Percentiles rank a stretch among this genome's conserved stretches.
These are phyloP conservation scores for Hemisphaericaspora subhashii DNA, from an alignment of 1,139 yeast species.

Conservation along the genomic window DNA sequence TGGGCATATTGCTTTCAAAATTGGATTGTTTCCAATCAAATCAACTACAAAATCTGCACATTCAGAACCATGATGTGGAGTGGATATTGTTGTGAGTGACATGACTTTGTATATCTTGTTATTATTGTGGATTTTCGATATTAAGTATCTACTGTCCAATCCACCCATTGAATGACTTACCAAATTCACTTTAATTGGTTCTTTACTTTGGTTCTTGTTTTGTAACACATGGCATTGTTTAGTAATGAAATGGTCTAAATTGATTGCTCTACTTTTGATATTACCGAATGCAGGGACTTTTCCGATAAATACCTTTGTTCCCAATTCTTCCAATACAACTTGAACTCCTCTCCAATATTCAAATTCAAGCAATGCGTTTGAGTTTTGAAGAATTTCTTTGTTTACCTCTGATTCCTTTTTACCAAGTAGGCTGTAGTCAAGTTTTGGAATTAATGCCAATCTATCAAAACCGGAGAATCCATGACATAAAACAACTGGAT, in stretches of 20 bases:
- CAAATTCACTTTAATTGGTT: slow-evolving; percentile 58
- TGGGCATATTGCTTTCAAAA: slow-evolving; percentile 33
- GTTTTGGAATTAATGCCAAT: slow-evolving; percentile 47
- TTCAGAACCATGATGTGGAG: slow-evolving; percentile 88
- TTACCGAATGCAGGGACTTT: slow-evolving; percentile 83
- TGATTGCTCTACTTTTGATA: slow-evolving; percentile 67
- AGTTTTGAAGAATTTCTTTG: slow-evolving; percentile 13
- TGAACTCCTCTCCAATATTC: slow-evolving; percentile 85
- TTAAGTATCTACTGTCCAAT: slow-evolving; percentile 74
- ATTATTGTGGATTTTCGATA: slow-evolving; percentile 33
- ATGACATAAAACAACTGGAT: slow-evolving; percentile 80
- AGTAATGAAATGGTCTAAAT: slow-evolving; percentile 54
- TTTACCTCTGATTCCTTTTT: neutral
- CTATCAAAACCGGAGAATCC: slow-evolving; percentile 82
- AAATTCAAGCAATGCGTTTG: slow-evolving; percentile 39
- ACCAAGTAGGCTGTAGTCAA: neutral
- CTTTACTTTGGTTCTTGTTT: slow-evolving; percentile 20
- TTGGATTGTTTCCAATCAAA: slow-evolving; percentile 15
- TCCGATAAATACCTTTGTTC: slow-evolving; percentile 70
- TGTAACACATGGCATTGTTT: slow-evolving; percentile 37
- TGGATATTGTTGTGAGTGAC: slow-evolving; percentile 78
- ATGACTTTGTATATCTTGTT: slow-evolving; percentile 54
- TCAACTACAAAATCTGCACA: slow-evolving; percentile 71
- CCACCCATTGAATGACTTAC: slow-evolving; percentile 98
- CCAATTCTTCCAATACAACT: slow-evolving; percentile 56